Base-by-base conservation (phyloP, 257 asterid species). In the Scutellaria minor region DNA sequence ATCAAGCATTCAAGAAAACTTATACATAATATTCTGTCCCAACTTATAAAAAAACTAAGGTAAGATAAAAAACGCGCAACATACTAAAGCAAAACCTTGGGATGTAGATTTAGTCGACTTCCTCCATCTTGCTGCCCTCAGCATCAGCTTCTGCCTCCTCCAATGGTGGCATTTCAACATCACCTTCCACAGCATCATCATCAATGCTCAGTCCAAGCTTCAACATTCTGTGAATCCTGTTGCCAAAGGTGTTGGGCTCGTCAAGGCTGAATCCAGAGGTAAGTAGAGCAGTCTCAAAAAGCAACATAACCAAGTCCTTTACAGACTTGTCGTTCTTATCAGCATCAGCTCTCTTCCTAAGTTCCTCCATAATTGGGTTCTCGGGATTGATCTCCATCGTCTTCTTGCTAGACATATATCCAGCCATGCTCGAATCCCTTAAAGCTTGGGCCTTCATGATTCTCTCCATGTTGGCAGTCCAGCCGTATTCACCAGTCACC, bases 391-490 rank as follows among this genome's bases (percentile, higher is more conserved):
- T 86, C 69, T 86, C 92, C 92, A 86, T 86, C 1, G 92, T 86
- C 71, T 86, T 86, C 82, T 86, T 86, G 85, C 89, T 84, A 1
- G 88, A 84, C 89, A 84, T 84, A 83, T 86, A 84, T 1, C 92
- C 92, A 2, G 84, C 86, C 92, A 83, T 83, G 83, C 88, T 86
- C 0, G 92, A 84, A 54, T 83, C 92, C 78, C 88, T 77, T 70
- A 86, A 50, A 52, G 89, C 92, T 63, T 86, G 92, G 0, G 91
- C 91, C 79, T 87, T 87, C 93, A 83, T 87, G 13, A 87, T 85
- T 67, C 90, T 85, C 31, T 87, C 93, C 93, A 87, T 87, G 81
- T 85, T 87, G 0, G 92, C 92, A 5, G 88, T 87, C 93, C 93
- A 85, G 0, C 89, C 89, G 11, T 87, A 85, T 22, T 87, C 93